These are phyloP conservation scores for Lentinula guzmanii DNA, from an alignment of 768 basidiomycete species.

Conservation along the genomic window DNA sequence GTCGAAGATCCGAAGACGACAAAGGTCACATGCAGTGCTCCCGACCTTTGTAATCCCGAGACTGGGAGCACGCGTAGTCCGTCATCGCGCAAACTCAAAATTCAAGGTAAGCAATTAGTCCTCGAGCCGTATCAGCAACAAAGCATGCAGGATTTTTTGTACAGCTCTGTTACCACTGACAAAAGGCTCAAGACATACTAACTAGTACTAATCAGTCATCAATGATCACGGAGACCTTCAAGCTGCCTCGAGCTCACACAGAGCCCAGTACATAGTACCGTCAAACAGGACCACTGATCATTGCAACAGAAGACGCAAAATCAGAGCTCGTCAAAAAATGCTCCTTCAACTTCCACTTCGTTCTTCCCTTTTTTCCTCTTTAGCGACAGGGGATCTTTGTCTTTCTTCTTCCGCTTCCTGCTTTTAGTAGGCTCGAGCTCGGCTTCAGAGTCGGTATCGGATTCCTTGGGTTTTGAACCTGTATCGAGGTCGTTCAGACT, in stretches of 20 bases:
- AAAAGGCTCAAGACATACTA: no score
- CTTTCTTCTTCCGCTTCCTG: constrained; percentile 54
- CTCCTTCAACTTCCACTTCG: constrained; percentile 46
- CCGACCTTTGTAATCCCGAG: background rate
- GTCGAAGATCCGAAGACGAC: background rate
- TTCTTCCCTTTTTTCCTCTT: constrained; percentile 59
- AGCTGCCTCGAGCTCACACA: no score
- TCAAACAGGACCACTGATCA: no score
- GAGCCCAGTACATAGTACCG: no score
- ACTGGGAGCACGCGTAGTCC: background rate
- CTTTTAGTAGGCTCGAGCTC: constrained; percentile 24
- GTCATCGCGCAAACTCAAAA: background rate
- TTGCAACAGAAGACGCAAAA: no score
- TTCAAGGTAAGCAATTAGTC: no score
- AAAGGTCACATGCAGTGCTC: background rate
- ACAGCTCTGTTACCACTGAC: no score
- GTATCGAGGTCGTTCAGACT: constrained; percentile 6
- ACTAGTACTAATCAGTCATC: no score
- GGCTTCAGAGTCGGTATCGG: constrained; percentile 13
- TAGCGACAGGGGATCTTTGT: constrained; percentile 39
- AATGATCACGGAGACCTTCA: no score
- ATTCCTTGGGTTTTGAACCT: constrained; percentile 9
- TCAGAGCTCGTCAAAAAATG: constrained; percentile 65
- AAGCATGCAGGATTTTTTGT: no score
- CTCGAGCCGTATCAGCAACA: no score